Base-by-base conservation (phyloP, 345 rosid genomes). In the Xanthoceras sorbifolium region DNA sequence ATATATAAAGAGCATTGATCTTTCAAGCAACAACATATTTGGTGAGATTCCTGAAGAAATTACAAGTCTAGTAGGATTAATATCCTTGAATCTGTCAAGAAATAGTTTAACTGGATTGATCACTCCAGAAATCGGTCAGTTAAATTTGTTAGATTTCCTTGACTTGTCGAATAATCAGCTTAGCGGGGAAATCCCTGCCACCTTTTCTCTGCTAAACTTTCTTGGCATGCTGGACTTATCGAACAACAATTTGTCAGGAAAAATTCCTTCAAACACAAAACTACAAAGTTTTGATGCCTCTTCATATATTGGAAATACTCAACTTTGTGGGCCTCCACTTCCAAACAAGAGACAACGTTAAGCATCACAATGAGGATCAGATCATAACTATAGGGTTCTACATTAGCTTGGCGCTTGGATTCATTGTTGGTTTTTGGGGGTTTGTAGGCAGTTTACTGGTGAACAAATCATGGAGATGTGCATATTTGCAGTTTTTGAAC, bases 201-300 rank as follows among this genome's bases (percentile, higher is more conserved):
- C 14, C 31, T 28, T 60, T 60, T 60, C 63, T 23, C 31, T 9
- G 20, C 2, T 60, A 25, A 22, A 8, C 25, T 7, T 14, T 4
- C 32, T 25, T 26, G 28, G 17, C 0, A 32, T 61, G 0, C 9
- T 61, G 14, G 64, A 26, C 54, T 72, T 72, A 54, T 25, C 18
- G 1, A 72, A 72, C 3, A 60, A 73, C 18, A 28, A 63, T 9
- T 29, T 62, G 22, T 44, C 44, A 0, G 69, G 76, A 29, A 44
- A 62, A 63, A 63, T 73, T 11, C 69, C 69, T 2, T 20, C 69
- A 0, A 44, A 15, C 42, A 62, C 28, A 1, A 15, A 73, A 44
- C 54, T 44, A 0, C 76, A 44, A 11, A 22, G 22, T 28, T 73
- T 73, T 20, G 20, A 62, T 73, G 76, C 76, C 28, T 9, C 67